A percentile compares a stretch with the other conserved stretches of the same genome.
Conservation (phyloP, 2,329 filamentous ascomycete genomes). For the Epichloe gansuensis region DNA sequence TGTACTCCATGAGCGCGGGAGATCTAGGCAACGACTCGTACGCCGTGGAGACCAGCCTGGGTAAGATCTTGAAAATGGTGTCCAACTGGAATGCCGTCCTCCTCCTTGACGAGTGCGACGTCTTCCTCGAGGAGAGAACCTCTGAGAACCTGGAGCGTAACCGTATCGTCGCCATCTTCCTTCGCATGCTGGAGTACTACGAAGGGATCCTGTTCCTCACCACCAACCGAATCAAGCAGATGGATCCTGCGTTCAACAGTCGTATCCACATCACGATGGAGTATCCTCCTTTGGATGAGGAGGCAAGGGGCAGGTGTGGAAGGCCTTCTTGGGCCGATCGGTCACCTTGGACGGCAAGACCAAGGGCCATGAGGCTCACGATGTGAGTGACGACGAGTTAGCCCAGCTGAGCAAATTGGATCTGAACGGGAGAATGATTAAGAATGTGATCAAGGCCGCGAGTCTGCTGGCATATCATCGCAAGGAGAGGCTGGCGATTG, state of each 20-base stretch:
- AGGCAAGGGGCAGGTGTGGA: conserved; percentile 27
- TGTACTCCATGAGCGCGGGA: conserved; percentile 46
- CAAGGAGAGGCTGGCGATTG: conserved; percentile 16
- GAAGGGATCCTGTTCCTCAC: conserved; percentile 37
- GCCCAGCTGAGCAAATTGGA: conserved; percentile 26
- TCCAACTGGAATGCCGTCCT: conserved; percentile 36
- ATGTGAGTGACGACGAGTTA: conserved; percentile 18
- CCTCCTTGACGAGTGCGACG: conserved; percentile 24
- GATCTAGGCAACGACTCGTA: conserved; percentile 57
- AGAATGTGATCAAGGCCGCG: conserved; percentile 32
- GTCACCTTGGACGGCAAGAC: background rate
- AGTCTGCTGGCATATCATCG: conserved; percentile 21
- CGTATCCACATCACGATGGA: conserved; percentile 36
- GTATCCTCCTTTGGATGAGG: conserved; percentile 29
- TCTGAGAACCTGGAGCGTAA: conserved; percentile 23
- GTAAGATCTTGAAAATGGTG: conserved; percentile 48
- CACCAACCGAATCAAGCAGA: conserved; percentile 32
- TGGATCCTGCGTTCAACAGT: conserved; percentile 35
- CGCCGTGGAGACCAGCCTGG: conserved; percentile 50
- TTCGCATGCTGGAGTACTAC: conserved; percentile 35
- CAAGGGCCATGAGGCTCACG: conserved; percentile 19
- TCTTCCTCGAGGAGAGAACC: conserved; percentile 29
- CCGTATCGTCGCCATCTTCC: conserved; percentile 25
- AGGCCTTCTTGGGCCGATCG: conserved; percentile 25
- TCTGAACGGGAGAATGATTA: conserved; percentile 39